Evolutionary conservation across 352 stramenopile genomes (phyloP).

Genomic region (Discostella stelligera): DNA sequence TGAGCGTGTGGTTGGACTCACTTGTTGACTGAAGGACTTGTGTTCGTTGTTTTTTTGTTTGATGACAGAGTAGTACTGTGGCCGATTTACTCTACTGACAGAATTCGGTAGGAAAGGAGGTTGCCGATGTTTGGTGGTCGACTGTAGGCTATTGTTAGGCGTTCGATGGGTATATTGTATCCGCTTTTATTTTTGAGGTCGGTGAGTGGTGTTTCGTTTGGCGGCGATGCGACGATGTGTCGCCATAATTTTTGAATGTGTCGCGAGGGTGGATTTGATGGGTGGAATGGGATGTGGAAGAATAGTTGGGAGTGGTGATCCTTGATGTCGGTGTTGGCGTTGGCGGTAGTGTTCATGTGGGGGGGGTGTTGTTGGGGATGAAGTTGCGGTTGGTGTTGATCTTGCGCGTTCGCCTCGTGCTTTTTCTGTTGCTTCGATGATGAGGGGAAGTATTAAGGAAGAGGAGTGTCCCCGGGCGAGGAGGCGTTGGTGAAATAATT

Average conservation of each 20-base stretch:
- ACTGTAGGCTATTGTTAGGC: not conserved
- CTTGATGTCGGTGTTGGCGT: too few species aligned
- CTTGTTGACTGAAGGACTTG: too few species aligned
- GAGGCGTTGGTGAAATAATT: conserved; percentile 15
- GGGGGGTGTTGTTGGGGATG: too few species aligned
- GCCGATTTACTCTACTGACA: too few species aligned
- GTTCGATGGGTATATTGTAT: not conserved
- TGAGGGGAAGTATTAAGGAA: too few species aligned
- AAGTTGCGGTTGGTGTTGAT: too few species aligned
- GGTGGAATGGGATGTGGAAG: conserved; percentile 10
- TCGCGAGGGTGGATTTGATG: conserved; percentile 6
- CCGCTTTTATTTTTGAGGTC: not conserved
- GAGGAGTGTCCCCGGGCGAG: conserved; percentile 11
- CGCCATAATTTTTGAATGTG: conserved; percentile 13
- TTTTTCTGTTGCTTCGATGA: too few species aligned
- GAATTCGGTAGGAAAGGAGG: not conserved
- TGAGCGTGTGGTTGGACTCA: too few species aligned
- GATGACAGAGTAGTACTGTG: too few species aligned
- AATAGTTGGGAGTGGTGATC: too few species aligned
- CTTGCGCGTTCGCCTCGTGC: not conserved
- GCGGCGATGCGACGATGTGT: not conserved
- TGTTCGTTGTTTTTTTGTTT: too few species aligned
- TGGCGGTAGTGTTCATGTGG: too few species aligned
- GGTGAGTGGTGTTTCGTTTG: not conserved
- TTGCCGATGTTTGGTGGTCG: conserved; percentile 5